Percentiles rank a stretch among this genome's conserved stretches.
Evolutionary conservation across 1,284 basidiomycete species (phyloP).

Genomic region (Neonothopanus nambi): DNA sequence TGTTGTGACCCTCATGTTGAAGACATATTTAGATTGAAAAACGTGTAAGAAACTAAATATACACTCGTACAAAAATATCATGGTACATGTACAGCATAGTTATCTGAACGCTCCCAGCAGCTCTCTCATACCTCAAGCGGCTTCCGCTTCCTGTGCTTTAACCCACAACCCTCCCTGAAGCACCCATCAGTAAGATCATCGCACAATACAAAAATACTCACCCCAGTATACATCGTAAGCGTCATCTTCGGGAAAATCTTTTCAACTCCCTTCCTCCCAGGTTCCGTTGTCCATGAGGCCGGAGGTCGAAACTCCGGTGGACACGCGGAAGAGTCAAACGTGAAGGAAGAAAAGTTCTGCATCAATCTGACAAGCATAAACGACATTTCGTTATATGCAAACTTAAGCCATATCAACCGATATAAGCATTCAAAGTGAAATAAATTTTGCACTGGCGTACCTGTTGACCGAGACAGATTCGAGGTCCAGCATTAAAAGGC

Average conservation of each 20-base stretch:
- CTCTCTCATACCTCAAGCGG: too few species aligned
- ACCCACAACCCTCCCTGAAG: slow-evolving; percentile 20
- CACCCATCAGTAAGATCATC: not conserved
- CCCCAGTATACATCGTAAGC: slow-evolving; percentile 53
- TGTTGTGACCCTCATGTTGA: too few species aligned
- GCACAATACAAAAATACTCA: slow-evolving; percentile 34
- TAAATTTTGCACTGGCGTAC: too few species aligned
- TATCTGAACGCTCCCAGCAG: too few species aligned
- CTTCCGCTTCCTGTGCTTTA: slow-evolving; percentile 13
- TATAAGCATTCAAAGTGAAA: too few species aligned
- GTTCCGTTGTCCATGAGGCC: slow-evolving; percentile 7
- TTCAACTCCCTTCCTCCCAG: slow-evolving; percentile 32
- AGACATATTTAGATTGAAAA: too few species aligned
- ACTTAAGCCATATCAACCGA: slow-evolving; percentile 29
- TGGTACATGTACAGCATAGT: too few species aligned
- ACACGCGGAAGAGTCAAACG: not conserved
- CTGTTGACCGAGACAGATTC: slow-evolving; percentile 35
- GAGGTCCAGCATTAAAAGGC: slow-evolving; percentile 28
- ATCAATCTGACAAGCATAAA: slow-evolving; percentile 54
- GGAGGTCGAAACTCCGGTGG: slow-evolving; percentile 11
- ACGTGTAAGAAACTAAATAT: too few species aligned
- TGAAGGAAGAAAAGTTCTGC: slow-evolving; percentile 12
- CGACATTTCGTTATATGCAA: slow-evolving; percentile 60
- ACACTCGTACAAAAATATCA: too few species aligned
- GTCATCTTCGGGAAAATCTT: slow-evolving; percentile 52